A percentile compares a stretch with the other conserved stretches of the same genome.
These are phyloP conservation scores for Pichia gijzeniarum DNA, from an alignment of 805 yeast species.

Conservation along the genomic window DNA sequence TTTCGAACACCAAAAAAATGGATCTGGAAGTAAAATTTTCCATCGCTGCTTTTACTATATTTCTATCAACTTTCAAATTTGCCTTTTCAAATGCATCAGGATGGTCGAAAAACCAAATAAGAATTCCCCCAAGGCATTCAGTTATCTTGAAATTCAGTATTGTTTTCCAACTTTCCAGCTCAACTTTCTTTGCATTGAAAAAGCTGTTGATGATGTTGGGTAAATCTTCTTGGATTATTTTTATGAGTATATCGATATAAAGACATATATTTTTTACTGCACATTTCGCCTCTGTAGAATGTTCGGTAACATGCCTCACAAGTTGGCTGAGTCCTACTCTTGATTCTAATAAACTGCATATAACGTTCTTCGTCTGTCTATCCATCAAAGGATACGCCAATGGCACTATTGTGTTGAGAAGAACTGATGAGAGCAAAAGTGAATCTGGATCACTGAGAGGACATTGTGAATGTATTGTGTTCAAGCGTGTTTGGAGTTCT, in stretches of 20 bases:
- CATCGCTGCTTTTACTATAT: not conserved
- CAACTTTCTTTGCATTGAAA: not conserved
- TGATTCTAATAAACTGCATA: conserved; percentile 14
- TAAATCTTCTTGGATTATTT: not conserved
- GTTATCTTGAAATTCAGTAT: conserved; percentile 15
- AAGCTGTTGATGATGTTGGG: not conserved
- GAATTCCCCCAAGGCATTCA: conserved; percentile 10
- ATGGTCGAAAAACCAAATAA: conserved; percentile 6
- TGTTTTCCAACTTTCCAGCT: conserved; percentile 4
- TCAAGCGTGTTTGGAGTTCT: conserved; percentile 3
- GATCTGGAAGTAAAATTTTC: not conserved
- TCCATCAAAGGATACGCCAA: conserved; percentile 18
- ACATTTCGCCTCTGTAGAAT: not conserved
- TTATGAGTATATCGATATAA: conserved; percentile 5
- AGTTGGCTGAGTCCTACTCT: conserved; percentile 18
- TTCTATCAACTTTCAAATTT: not conserved
- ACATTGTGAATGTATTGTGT: conserved; percentile 1
- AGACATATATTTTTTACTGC: conserved; percentile 7
- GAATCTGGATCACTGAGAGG: conserved; percentile 8
- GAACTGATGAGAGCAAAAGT: conserved; percentile 13
- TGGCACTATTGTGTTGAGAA: conserved; percentile 17
- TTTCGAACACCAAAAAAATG: not conserved
- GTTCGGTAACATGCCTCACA: not conserved
- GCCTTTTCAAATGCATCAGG: not conserved
- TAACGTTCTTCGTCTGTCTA: not conserved